These are phyloP conservation scores for Volvox carteri DNA, from an alignment of 163 green algal genomes.

Conservation along the genomic window DNA sequence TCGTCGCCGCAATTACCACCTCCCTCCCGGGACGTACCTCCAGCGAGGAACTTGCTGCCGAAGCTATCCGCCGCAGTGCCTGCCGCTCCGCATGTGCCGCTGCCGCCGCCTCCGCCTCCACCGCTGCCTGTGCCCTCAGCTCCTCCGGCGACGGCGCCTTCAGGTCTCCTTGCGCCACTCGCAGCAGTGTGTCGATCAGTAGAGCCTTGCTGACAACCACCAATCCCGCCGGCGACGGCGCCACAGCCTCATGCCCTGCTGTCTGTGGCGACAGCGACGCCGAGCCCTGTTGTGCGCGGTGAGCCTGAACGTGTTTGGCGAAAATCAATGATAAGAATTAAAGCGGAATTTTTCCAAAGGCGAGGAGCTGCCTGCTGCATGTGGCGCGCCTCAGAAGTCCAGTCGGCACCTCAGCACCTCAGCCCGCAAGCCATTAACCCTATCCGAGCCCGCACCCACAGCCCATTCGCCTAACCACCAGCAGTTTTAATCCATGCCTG, in stretches of 20 bases:
- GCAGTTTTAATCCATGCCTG: too few relatives aligned
- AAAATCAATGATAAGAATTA: too few relatives aligned
- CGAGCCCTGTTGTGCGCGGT: background rate
- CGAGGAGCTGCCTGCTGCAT: too few relatives aligned
- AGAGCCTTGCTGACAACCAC: slow-evolving; percentile 11
- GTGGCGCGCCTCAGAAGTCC: too few relatives aligned
- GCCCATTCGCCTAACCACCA: too few relatives aligned
- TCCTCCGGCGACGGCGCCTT: background rate
- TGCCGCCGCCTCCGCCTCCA: too few relatives aligned
- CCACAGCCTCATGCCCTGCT: background rate
- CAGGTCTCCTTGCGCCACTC: background rate
- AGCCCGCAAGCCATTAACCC: too few relatives aligned
- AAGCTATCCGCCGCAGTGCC: background rate
- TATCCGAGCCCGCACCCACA: too few relatives aligned
- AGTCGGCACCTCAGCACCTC: too few relatives aligned
- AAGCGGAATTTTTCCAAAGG: too few relatives aligned
- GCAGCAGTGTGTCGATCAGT: background rate
- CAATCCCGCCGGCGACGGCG: too few relatives aligned
- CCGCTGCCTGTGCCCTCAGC: background rate
- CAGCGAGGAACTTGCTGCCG: background rate
- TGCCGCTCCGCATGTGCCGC: background rate
- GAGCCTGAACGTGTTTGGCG: background rate
- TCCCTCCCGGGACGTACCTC: background rate
- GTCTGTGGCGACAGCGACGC: background rate
- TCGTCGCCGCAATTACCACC: too few relatives aligned